Evolutionary conservation across 2,329 filamentous ascomycete genomes (phyloP).

Genomic region (Colletotrichum lini): DNA sequence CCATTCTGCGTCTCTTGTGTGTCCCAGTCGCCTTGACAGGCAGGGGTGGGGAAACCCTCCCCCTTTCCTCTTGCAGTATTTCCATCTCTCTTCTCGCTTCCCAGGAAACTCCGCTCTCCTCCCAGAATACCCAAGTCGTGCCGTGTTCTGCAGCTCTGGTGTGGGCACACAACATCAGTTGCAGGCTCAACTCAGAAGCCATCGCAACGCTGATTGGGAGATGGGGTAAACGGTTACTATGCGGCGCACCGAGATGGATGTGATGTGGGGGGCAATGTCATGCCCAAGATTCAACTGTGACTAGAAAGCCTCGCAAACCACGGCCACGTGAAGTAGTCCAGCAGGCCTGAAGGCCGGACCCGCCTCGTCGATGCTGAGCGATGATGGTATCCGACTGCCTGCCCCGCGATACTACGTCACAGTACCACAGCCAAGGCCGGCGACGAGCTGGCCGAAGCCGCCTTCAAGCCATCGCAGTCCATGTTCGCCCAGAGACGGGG

Average conservation of each 20-base stretch:
- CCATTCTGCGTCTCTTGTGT: slow-evolving; percentile 5
- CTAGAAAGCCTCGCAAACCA: too few species aligned
- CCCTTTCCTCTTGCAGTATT: not conserved
- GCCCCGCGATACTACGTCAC: slow-evolving; percentile 24
- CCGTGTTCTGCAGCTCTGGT: slow-evolving; percentile 17
- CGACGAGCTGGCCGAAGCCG: slow-evolving; percentile 22
- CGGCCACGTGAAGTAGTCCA: slow-evolving; percentile 31
- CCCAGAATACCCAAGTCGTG: slow-evolving; percentile 7
- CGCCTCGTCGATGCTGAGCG: slow-evolving; percentile 20
- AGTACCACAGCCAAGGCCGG: slow-evolving; percentile 24
- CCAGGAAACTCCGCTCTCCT: too few species aligned
- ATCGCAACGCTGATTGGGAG: slow-evolving; percentile 33
- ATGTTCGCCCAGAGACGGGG: not conserved
- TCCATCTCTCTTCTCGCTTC: too few species aligned
- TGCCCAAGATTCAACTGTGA: too few species aligned
- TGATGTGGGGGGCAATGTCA: slow-evolving; percentile 17
- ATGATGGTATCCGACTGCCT: slow-evolving; percentile 2
- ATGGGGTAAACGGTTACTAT: not conserved
- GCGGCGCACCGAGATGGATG: slow-evolving; percentile 21
- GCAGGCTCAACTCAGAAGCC: slow-evolving; percentile 10
- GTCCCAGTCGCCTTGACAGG: slow-evolving; percentile 15
- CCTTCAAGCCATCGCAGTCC: slow-evolving; percentile 8
- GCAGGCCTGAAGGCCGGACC: slow-evolving; percentile 25
- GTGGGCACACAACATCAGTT: slow-evolving; percentile 29
- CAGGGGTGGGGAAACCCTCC: slow-evolving; percentile 13